Evolutionary conservation across 257 asterid species (phyloP).

Genomic region (Leptodermis oblonga): DNA sequence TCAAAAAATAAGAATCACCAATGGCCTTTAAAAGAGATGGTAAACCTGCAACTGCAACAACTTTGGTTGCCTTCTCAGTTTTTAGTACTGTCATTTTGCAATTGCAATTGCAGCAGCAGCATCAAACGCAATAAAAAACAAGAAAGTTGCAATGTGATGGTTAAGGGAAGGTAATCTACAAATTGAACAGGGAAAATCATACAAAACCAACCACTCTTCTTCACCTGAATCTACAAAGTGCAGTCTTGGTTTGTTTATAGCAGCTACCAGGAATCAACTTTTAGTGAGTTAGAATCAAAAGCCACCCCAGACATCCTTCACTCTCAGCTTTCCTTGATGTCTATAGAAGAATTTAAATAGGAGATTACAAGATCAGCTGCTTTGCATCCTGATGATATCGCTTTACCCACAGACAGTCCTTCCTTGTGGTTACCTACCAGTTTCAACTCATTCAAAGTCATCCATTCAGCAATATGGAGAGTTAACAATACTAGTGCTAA

Average conservation of each 20-base stretch:
- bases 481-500: background rate
- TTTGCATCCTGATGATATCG: conserved; percentile 72
- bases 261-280: background rate
- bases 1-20: too few relatives aligned
- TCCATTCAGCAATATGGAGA: background rate
- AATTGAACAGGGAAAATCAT: background rate
- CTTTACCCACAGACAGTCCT: conserved; percentile 91
- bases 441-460: background rate
- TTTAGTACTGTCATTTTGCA: too few relatives aligned
- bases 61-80: too few relatives aligned
- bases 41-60: too few relatives aligned
- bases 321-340: conserved; percentile 10
- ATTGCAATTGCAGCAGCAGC: too few relatives aligned
- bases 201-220: background rate
- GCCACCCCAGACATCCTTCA: conserved; percentile 3
- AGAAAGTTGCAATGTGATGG: background rate
- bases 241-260: background rate
- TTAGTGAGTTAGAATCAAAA: background rate
- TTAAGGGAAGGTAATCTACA: background rate
- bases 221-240: background rate
- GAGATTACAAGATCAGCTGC: conserved; percentile 92
- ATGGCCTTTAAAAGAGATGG: too few relatives aligned
- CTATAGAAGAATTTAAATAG: conserved; percentile 48
- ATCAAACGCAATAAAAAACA: background rate
- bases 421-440: conserved; percentile 87